phyloP scores from a whole-genome alignment of 768 basidiomycete species.

The Suillus lakei region DNA sequence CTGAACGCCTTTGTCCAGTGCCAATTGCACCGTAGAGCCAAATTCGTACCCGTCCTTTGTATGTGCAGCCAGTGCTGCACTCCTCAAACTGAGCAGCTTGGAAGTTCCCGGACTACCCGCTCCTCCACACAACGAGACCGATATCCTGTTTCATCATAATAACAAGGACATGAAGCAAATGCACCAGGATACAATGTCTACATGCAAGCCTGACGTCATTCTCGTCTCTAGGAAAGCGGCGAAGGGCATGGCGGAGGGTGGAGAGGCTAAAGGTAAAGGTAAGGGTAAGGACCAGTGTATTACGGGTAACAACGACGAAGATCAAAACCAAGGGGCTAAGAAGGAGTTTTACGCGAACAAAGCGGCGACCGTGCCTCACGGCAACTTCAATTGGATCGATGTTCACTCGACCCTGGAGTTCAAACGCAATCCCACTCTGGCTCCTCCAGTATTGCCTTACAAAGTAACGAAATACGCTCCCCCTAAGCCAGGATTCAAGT shows the following conservation, averaged over 20 bases:
- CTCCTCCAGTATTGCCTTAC: not conserved
- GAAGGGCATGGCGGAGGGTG: too few species aligned
- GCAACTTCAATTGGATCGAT: not conserved
- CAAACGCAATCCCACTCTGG: not conserved
- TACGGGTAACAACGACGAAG: not conserved
- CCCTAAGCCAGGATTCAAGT: not conserved
- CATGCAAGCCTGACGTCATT: not conserved
- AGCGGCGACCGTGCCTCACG: too few species aligned
- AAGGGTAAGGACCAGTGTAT: not conserved
- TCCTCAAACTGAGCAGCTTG: not conserved
- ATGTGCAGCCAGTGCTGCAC: not conserved
- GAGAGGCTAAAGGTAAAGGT: not conserved
- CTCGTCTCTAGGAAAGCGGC: not conserved
- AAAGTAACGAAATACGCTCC: not conserved
- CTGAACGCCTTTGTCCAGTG: not conserved
- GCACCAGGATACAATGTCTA: not conserved
- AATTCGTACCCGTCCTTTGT: not conserved
- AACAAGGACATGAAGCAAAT: not conserved
- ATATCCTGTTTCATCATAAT: constrained; percentile 1
- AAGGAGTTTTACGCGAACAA: not conserved
- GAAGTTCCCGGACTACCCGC: not conserved
- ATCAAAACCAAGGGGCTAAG: too few species aligned
- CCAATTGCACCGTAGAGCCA: too few species aligned
- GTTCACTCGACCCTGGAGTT: constrained; percentile 1
- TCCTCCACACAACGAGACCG: not conserved